phyloP scores from a whole-genome alignment of 148 eudicot genomes.

The Chenopodium suecicum region DNA sequence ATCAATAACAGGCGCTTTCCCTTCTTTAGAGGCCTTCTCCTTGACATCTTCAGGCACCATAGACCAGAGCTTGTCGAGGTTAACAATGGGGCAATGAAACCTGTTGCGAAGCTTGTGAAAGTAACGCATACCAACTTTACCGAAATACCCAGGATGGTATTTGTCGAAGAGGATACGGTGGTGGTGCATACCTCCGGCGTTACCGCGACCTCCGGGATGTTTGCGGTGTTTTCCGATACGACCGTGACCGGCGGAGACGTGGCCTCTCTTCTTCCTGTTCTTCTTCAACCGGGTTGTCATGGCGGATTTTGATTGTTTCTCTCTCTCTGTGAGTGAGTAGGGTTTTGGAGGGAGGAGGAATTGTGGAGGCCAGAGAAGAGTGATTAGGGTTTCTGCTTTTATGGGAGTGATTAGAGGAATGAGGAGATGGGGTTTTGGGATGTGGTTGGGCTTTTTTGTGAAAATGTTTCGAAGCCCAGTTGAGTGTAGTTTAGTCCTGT shows the following conservation, averaged over 20 bases:
- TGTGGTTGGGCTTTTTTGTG: background rate
- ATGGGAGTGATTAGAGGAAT: background rate
- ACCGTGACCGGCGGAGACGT: constrained; percentile 50
- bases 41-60: constrained; percentile 40
- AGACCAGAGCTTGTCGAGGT: constrained; percentile 45
- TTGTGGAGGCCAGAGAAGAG: background rate
- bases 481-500: too few relatives aligned
- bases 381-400: constrained; percentile 19
- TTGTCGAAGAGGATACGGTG: constrained; percentile 54
- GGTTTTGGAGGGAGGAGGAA: background rate
- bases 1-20: constrained; percentile 40
- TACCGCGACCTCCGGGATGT: constrained; percentile 55
- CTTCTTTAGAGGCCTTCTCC: constrained; percentile 33
- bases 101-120: constrained; percentile 49
- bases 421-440: background rate
- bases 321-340: background rate
- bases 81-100: constrained; percentile 46
- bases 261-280: constrained; percentile 59
- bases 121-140: constrained; percentile 53
- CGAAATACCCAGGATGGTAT: constrained; percentile 55
- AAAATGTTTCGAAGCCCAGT: too few relatives aligned
- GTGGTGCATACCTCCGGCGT: constrained; percentile 62
- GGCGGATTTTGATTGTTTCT: background rate
- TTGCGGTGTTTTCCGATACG: constrained; percentile 59
- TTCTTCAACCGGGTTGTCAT: constrained; percentile 47